Base-by-base conservation (phyloP, 1,284 basidiomycete species). In the Fomitiporia mediterranea region DNA sequence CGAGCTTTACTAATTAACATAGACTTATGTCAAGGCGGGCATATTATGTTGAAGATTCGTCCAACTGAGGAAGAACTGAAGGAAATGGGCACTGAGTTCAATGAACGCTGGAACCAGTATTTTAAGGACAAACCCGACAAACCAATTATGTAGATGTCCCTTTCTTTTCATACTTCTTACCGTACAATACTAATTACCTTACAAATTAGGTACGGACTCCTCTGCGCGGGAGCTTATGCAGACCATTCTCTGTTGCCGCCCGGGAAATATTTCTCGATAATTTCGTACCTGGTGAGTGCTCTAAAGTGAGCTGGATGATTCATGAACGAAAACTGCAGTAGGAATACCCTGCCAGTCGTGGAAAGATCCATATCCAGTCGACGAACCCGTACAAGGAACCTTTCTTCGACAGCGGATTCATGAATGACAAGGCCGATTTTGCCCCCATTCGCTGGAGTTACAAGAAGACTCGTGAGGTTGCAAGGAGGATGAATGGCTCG, bases 101-200 rank as follows among this genome's bases (percentile, higher is more conserved):
- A 83, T 61, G 73, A 74, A 60, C 77, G 84, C 44, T 87, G 81
- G 81, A 67, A 86, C 64, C 75, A 55, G 25, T 86, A 86, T 70
- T 87, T 86, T 76, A 84, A 82, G 73, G 80, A 86, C 71, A 85
- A 85, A 71, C 84, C 84, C 55, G 84, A 87, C 74, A 86, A 85
- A 73, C 84, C 84, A 2, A 81, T 86, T 58, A 84, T 86, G 81
- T 79, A 64, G 61, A 67, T 59, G 2, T 44, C 32, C 7, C n/a
- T n/a, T n/a, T n/a, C n/a, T n/a, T n/a, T n/a, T n/a, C n/a, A n/a
- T 43, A 52, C 21, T 8, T 32, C 9, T 5, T 6, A 51, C 32
- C 35, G 5, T 43, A 15, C 51, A 52, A 34, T 57, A 34, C 21
- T 3, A 28, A 39, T 4, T 46, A 25, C 21, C 37, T 46, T 13